Percentiles rank a stretch among this genome's conserved stretches.
These are phyloP conservation scores for Thoreauomyces humboldtii DNA, from an alignment of 192 early-diverging fungal species.

Conservation along the genomic window DNA sequence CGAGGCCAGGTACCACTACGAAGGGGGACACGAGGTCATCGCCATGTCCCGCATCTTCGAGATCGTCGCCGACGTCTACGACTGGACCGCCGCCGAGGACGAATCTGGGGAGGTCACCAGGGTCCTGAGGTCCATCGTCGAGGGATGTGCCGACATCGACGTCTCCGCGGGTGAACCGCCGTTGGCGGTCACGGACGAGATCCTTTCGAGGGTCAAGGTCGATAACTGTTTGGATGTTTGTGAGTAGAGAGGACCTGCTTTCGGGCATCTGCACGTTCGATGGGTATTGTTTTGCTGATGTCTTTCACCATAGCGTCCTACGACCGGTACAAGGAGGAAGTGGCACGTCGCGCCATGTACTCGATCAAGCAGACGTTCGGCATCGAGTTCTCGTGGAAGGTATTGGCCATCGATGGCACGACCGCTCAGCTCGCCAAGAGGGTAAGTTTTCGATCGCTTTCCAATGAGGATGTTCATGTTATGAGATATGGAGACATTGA, in stretches of 20 bases:
- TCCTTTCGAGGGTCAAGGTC: conserved; percentile 27
- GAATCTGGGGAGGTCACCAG: conserved; percentile 11
- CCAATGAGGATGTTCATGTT: not conserved
- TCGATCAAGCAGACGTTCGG: conserved; percentile 79
- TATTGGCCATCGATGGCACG: conserved; percentile 52
- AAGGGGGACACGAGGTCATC: conserved; percentile 82
- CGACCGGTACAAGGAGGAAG: conserved; percentile 35
- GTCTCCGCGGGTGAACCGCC: conserved; percentile 6
- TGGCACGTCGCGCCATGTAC: conserved; percentile 68
- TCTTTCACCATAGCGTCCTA: conserved; percentile 15
- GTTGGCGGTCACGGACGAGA: conserved; percentile 27
- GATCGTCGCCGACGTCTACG: conserved; percentile 49
- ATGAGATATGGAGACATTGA: not conserved
- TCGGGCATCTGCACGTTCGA: no score
- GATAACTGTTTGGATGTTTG: conserved; percentile 23
- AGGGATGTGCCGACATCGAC: conserved; percentile 36
- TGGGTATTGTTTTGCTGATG: not conserved
- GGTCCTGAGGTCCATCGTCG: conserved; percentile 21
- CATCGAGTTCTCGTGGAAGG: conserved; percentile 85
- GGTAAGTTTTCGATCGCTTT: conserved; percentile 27
- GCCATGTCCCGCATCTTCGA: conserved; percentile 74
- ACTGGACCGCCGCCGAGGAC: conserved; percentile 16
- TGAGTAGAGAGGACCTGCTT: not conserved
- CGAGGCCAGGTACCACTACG: conserved; percentile 90
- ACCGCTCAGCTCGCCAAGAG: conserved; percentile 48